These are phyloP conservation scores for Catunica adiposa DNA, from an alignment of 2,329 filamentous ascomycete genomes.

Conservation along the genomic window DNA sequence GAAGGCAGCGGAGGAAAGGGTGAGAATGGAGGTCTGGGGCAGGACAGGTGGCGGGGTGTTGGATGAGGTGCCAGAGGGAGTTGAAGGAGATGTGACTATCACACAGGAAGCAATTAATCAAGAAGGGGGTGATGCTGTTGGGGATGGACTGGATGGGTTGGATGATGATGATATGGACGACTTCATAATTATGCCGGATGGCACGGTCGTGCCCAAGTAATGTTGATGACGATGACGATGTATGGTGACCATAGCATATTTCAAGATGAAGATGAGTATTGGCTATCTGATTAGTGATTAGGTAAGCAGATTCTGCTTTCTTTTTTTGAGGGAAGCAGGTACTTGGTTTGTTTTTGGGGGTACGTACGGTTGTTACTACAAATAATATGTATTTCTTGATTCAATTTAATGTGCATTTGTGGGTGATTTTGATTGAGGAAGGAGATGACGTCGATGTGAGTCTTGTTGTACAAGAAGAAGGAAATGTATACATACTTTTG, in stretches of 20 bases:
- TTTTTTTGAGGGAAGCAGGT: background rate
- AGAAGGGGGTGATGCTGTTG: conserved; percentile 5
- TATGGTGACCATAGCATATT: background rate
- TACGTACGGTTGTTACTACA: background rate
- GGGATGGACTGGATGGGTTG: conserved; percentile 1
- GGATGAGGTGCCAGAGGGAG: conserved; percentile 17
- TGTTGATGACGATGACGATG: background rate
- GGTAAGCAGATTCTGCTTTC: background rate
- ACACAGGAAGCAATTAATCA: background rate
- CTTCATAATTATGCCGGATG: conserved; percentile 13
- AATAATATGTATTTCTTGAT: background rate
- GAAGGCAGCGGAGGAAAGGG: conserved; percentile 71
- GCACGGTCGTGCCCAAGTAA: conserved; percentile 11
- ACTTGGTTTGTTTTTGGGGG: background rate
- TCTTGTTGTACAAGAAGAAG: no score
- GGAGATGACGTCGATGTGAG: background rate
- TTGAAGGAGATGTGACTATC: conserved; percentile 4
- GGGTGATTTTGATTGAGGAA: background rate
- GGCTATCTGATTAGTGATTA: background rate
- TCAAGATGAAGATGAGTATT: no score
- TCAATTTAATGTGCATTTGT: background rate
- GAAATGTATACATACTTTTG: background rate
- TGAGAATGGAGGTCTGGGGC: conserved; percentile 63
- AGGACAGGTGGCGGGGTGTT: conserved; percentile 28
- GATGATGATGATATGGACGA: conserved; percentile 13